A percentile compares a stretch with the other conserved stretches of the same genome.
These are phyloP conservation scores for Aegilops longissima DNA, from an alignment of 176 grass and related monocot genomes.

Conservation along the genomic window DNA sequence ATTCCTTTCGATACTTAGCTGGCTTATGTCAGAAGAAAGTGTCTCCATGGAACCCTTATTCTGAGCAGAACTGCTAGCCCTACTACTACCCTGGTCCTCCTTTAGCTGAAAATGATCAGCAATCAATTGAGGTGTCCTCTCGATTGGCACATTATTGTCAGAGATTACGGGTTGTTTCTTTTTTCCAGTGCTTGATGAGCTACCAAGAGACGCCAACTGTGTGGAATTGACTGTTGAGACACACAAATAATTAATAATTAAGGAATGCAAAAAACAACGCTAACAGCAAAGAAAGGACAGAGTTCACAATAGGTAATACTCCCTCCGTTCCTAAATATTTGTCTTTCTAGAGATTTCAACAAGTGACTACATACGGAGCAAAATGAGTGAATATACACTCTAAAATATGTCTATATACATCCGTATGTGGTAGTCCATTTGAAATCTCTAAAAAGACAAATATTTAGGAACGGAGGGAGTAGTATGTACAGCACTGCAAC, in stretches of 20 bases:
- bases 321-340: too few species aligned
- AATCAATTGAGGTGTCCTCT: constrained; percentile 27
- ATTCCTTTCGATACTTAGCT: constrained; percentile 56
- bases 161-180: constrained; percentile 42
- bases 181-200: constrained; percentile 34
- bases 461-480: too few species aligned
- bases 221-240: constrained; percentile 38
- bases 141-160: constrained; percentile 40
- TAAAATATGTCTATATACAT: too few species aligned
- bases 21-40: constrained; percentile 42
- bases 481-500: constrained; percentile 1
- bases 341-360: too few species aligned
- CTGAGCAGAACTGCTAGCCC: constrained; percentile 29
- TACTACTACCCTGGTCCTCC: constrained; percentile 16
- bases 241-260: constrained; percentile 30
- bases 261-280: neutral
- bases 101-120: constrained; percentile 34
- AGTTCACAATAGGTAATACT: neutral
- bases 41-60: constrained; percentile 36
- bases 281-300: neutral
- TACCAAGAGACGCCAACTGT: constrained; percentile 30
- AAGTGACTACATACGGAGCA: too few species aligned
- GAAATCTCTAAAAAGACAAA: too few species aligned
- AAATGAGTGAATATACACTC: too few species aligned
- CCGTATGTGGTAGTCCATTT: too few species aligned